Base-by-base conservation (phyloP, 768 basidiomycete genomes). In the Leucocoprinus sp. region DNA sequence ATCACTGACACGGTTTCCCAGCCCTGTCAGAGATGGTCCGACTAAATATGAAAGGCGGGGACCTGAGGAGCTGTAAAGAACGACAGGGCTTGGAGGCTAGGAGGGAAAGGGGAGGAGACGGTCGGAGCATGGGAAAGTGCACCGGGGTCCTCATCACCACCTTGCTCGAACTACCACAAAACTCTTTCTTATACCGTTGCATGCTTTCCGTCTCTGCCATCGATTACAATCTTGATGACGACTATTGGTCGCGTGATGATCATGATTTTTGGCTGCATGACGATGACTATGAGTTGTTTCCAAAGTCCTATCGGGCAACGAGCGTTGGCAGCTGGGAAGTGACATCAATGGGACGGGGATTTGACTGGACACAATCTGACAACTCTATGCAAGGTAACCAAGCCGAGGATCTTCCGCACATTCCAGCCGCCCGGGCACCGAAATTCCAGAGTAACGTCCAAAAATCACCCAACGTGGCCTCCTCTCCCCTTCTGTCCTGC, bases 311-410 rank as follows among this genome's bases (percentile, higher is more conserved):
- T 63, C 69, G 75, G 49, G 66, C 81, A 5, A 72, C 83, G 31
- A 84, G 81, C 49, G 78, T 83, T 43, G 77, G 80, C 24, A 88
- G 85, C 63, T 91, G 85, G 84, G 83, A 82, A 5, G 86, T 91
- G 50, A 90, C 88, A 15, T 86, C 78, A 28, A 82, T 90, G 37
- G 88, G 88, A 8, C 77, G 84, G 37, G 88, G 88, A 14, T 89
- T 87, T 57, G 70, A 85, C 61, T 89, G 87, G 84, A 71, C 70
- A 45, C 37, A 63, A 40, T 60, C 64, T 34, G 68, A 69, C 27
- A 58, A 60, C 19, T 18, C 23, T 17, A 9, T 18, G 9, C 45
- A 46, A 29, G 45, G 39, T 27, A 33, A 51, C 50, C 57, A 48
- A 37, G 41, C 54, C 45, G 58, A 59, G 43, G 15, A 52, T 11